phyloP scores from a whole-genome alignment of 805 yeast species.

The Geotrichum ghanense region DNA sequence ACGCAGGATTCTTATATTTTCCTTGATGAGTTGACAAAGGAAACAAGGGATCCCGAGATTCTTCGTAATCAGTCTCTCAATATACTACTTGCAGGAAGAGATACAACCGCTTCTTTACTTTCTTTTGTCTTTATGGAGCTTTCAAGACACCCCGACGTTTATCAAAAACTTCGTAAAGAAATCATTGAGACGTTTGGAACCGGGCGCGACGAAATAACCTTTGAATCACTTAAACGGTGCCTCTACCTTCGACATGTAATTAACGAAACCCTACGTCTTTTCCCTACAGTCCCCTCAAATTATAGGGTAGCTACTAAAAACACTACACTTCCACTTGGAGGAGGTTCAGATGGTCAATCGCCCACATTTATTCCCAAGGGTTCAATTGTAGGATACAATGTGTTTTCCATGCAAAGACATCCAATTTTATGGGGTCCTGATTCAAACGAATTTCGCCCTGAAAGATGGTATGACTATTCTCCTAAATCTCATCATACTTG shows the following conservation, averaged over 20 bases:
- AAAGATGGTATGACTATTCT: conserved; percentile 27
- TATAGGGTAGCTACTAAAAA: conserved; percentile 31
- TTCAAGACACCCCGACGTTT: conserved; percentile 30
- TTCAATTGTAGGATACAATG: conserved; percentile 26
- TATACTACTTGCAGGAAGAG: conserved; percentile 38
- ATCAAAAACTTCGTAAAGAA: conserved; percentile 25
- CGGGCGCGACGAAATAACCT: conserved; percentile 22
- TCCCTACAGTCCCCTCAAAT: conserved; percentile 37
- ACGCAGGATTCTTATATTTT: conserved; percentile 31
- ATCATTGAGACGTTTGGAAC: conserved; percentile 14
- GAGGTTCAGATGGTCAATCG: conserved; percentile 27
- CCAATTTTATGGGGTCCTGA: conserved; percentile 31
- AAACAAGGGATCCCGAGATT: conserved; percentile 32
- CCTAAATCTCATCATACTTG: conserved; percentile 24
- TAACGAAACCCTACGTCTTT: conserved; percentile 34
- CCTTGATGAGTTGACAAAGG: conserved; percentile 34
- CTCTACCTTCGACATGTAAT: conserved; percentile 33
- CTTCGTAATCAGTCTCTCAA: conserved; percentile 37
- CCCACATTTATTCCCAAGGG: conserved; percentile 33
- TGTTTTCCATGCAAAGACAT: conserved; percentile 32
- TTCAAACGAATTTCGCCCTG: conserved; percentile 30
- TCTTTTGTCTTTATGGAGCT: conserved; percentile 33
- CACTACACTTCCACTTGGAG: conserved; percentile 40
- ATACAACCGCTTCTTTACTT: conserved; percentile 38
- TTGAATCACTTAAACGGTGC: conserved; percentile 32